phyloP scores from a whole-genome alignment of 2,329 filamentous ascomycete genomes.

The Lachnellula arida region DNA sequence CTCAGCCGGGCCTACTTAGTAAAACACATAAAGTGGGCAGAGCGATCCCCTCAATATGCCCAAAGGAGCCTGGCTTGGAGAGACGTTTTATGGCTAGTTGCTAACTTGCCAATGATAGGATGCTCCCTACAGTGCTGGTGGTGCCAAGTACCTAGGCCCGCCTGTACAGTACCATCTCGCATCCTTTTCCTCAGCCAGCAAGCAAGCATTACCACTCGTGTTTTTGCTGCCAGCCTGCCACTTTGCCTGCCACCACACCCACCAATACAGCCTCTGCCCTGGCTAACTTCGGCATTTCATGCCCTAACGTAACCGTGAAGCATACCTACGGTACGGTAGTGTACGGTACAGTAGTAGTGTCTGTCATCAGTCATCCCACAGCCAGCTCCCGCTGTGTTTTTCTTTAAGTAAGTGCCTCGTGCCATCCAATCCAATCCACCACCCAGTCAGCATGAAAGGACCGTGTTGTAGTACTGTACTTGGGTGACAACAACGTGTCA shows the following conservation, averaged over 20 bases:
- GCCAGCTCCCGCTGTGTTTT: slow-evolving; percentile 3
- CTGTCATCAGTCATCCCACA: not conserved
- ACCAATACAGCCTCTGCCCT: not conserved
- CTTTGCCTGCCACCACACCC: not conserved
- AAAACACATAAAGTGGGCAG: too few relatives aligned
- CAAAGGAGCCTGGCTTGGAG: not conserved
- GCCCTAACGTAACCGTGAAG: slow-evolving; percentile 1
- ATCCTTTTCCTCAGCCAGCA: not conserved
- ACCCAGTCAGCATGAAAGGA: slow-evolving; percentile 12
- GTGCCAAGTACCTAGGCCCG: too few relatives aligned
- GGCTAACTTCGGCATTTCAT: slow-evolving; percentile 8
- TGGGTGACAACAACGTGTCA: slow-evolving; percentile 19
- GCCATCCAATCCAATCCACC: not conserved
- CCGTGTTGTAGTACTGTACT: slow-evolving; percentile 9
- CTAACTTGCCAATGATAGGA: not conserved
- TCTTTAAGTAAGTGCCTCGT: slow-evolving; percentile 9
- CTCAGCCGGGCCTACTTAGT: not conserved
- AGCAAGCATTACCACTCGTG: not conserved
- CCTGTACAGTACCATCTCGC: not conserved
- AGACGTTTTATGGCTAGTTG: too few relatives aligned
- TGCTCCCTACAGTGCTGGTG: not conserved
- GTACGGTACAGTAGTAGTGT: not conserved
- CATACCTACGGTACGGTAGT: not conserved
- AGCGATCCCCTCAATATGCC: not conserved
- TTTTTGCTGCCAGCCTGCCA: not conserved